Percentiles rank a stretch among this genome's conserved stretches.
These are phyloP conservation scores for Amniculicola lignicola DNA, from an alignment of 495 filamentous ascomycete species.

Conservation along the genomic window DNA sequence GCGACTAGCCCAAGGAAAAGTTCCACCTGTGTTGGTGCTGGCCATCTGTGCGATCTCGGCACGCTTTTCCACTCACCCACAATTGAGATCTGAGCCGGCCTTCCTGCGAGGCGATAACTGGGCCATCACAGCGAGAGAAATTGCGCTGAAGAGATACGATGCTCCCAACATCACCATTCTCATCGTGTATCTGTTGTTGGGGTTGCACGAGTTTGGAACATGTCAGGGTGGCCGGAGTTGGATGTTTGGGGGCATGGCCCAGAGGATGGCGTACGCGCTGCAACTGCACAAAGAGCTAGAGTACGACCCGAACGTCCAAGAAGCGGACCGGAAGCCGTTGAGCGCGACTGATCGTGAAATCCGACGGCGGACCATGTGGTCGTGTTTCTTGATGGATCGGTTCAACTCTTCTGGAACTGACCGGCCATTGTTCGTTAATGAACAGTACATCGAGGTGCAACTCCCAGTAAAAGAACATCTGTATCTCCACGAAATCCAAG, in stretches of 20 bases:
- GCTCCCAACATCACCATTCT: slow-evolving; percentile 94
- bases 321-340: slow-evolving; percentile 63
- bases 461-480: slow-evolving; percentile 86
- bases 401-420: slow-evolving; percentile 97
- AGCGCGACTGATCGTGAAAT: slow-evolving; percentile 94
- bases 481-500: slow-evolving; percentile 87
- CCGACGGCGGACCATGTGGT: slow-evolving; percentile 92
- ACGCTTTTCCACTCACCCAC: slow-evolving; percentile 92
- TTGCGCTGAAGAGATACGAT: slow-evolving; percentile 81
- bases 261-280: slow-evolving; percentile 93
- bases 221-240: slow-evolving; percentile 95
- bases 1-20: slow-evolving; percentile 56
- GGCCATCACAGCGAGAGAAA: slow-evolving; percentile 79
- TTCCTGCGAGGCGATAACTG: slow-evolving; percentile 90
- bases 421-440: slow-evolving; percentile 84
- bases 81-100: slow-evolving; percentile 73
- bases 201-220: slow-evolving; percentile 93
- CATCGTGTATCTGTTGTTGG: slow-evolving; percentile 80
- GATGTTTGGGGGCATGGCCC: slow-evolving; percentile 91
- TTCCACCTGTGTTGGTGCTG: slow-evolving; percentile 84
- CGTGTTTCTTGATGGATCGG: slow-evolving; percentile 93
- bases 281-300: slow-evolving; percentile 94
- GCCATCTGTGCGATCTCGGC: slow-evolving; percentile 91
- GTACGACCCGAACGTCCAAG: slow-evolving; percentile 65
- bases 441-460: slow-evolving; percentile 83